A percentile compares a stretch with the other conserved stretches of the same genome.
Evolutionary conservation across 495 filamentous ascomycete species (phyloP).

Genomic region (Penicillium daleae): DNA sequence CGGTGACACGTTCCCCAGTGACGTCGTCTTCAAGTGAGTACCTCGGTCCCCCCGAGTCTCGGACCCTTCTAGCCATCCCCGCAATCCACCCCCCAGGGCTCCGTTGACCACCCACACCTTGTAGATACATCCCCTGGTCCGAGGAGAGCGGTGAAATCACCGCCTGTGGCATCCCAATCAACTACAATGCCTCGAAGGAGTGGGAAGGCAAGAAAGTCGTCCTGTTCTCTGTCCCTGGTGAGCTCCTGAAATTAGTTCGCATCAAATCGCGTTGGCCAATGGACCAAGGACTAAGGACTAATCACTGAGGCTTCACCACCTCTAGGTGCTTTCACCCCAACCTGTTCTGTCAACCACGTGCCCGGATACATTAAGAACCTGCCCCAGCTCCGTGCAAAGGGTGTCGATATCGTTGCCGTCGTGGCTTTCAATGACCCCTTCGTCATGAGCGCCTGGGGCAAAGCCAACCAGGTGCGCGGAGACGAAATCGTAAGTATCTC

Average conservation of each 20-base stretch:
- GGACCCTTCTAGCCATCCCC: background rate
- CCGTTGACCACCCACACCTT: slow-evolving; percentile 10
- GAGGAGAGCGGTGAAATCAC: slow-evolving; percentile 66
- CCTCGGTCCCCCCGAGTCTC: slow-evolving; percentile 2
- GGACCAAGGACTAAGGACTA: slow-evolving; percentile 3
- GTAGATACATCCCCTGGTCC: slow-evolving; percentile 70
- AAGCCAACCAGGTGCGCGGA: slow-evolving; percentile 84
- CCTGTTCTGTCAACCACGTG: slow-evolving; percentile 83
- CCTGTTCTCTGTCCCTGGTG: slow-evolving; percentile 82
- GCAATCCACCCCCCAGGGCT: background rate
- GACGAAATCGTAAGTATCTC: slow-evolving; percentile 64
- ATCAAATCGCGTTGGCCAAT: background rate
- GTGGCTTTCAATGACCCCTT: slow-evolving; percentile 87
- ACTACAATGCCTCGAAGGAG: slow-evolving; percentile 82
- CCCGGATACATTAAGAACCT: slow-evolving; percentile 81
- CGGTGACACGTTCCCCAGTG: slow-evolving; percentile 80
- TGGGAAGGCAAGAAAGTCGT: slow-evolving; percentile 89
- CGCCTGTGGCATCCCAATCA: slow-evolving; percentile 73
- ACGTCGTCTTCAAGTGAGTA: slow-evolving; percentile 70
- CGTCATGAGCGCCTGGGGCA: slow-evolving; percentile 94
- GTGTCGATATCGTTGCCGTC: slow-evolving; percentile 80
- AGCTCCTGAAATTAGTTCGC: slow-evolving; percentile 12
- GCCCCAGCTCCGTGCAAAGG: slow-evolving; percentile 73
- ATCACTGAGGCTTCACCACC: background rate
- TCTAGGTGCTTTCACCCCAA: slow-evolving; percentile 87